These are phyloP conservation scores for Aschersonia sp. DNA, from an alignment of 2,329 filamentous ascomycete species.

Conservation along the genomic window DNA sequence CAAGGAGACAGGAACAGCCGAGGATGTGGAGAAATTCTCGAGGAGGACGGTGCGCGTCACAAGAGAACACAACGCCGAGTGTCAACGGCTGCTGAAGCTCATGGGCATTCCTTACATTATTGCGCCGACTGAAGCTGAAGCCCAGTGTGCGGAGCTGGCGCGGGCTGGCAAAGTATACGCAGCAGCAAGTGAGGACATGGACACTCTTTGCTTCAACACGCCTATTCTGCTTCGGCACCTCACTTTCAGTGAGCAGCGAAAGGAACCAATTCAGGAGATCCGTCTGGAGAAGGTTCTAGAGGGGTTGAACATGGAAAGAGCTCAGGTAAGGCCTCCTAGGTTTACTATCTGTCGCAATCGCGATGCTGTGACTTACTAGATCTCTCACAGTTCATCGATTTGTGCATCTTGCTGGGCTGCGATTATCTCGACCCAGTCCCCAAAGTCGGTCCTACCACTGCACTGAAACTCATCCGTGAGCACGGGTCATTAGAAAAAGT, in stretches of 20 bases:
- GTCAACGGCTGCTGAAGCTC: slow-evolving; percentile 74
- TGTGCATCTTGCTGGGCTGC: slow-evolving; percentile 93
- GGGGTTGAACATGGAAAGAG: slow-evolving; percentile 73
- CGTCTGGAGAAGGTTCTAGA: slow-evolving; percentile 75
- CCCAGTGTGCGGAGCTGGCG: slow-evolving; percentile 84
- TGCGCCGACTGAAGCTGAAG: slow-evolving; percentile 92
- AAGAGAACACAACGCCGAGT: slow-evolving; percentile 92
- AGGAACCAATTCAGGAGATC: slow-evolving; percentile 95
- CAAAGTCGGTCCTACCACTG: slow-evolving; percentile 83
- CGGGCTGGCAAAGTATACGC: slow-evolving; percentile 90
- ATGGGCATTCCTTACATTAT: slow-evolving; percentile 96
- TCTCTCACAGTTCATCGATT: slow-evolving; percentile 67
- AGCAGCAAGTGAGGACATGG: slow-evolving; percentile 96
- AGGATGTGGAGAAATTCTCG: slow-evolving; percentile 98
- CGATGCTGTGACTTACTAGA: background rate
- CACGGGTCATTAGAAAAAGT: slow-evolving; percentile 79
- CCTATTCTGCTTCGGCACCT: slow-evolving; percentile 85
- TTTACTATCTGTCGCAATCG: background rate
- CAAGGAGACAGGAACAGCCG: slow-evolving; percentile 88
- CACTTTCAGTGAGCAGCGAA: slow-evolving; percentile 93
- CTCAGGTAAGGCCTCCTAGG: slow-evolving; percentile 43
- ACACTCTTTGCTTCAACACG: slow-evolving; percentile 88
- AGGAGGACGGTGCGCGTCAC: slow-evolving; percentile 85
- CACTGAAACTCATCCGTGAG: slow-evolving; percentile 86
- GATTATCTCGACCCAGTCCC: slow-evolving; percentile 96